Evolutionary conservation across 768 basidiomycete species (phyloP), one percentile per base, ranked within the genome.

Genomic region (Kwoniella mangroviensis): DNA sequence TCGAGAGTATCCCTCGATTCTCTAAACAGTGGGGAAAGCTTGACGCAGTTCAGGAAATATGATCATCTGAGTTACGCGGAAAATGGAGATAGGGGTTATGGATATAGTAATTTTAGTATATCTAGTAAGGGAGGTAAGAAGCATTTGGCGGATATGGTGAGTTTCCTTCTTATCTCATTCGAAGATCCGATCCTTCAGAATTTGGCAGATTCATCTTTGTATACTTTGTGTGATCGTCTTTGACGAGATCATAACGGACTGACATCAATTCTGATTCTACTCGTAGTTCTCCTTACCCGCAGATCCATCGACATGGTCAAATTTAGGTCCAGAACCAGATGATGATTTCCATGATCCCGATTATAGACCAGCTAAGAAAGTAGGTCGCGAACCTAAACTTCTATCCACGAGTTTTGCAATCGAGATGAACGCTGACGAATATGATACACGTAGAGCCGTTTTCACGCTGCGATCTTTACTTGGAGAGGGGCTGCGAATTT

Each of bases 401-500:
- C 61, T 49, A 21, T 66, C 11, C 52, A 26, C 19, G 1, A 59
- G 5, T 21, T 3, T 28, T 61, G 54, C 26, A 28, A n/a, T n/a
- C 4, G 2, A 12, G 17, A 26, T 56, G 55, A 21, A 56, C 4
- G n/a, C 55, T 43, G 56, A 45, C 15, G 41, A 59, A 42, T 63
- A 67, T 24, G 11, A 49, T n/a, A 41, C 42, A 28, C 13, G 49
- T 34, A 74, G 81, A 70, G 42, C 43, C 55, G 66, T 7, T 72
- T 74, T 57, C 19, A 73, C 26, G 68, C 89, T 67, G 88, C 89
- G 6, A 73, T 91, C 21, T 91, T 93, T 75, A 94, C 93, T 6
- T 84, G 86, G 13, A 86, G 94, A 82, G 96, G 96, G 0, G 92
- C 92, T 88, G 83, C 87, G 17, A 98, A 98, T 79, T 85, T 87